Evolutionary conservation across 495 filamentous ascomycete species (phyloP), one percentile per base, ranked within the genome.

Genomic region (Aspergillus campestris): DNA sequence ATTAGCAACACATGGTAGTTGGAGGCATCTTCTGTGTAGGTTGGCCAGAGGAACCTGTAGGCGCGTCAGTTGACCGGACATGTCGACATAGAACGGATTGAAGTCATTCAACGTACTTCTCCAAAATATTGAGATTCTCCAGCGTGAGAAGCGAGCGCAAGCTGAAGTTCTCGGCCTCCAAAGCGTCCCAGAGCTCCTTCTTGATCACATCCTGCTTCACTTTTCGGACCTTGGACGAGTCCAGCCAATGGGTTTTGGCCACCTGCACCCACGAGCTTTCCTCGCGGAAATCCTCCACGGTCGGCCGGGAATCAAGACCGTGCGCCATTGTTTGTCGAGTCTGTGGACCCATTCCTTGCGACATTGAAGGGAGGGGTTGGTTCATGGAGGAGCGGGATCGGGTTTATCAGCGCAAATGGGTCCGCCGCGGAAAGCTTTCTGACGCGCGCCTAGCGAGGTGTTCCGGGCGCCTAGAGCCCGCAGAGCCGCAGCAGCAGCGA

Each of bases 1-100:
- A 95, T 81, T 41, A 97, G 67, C 27, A 96, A 75, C 43, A 94
- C 82, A 62, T 97, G 90, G 53, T 86, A 83, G 62, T 97, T 91
- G 31, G 88, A 91, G 24, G 89, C 81, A 57, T 89, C 81, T 52
- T 96, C 89, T 34, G 75, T 78, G 60, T 91, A 99, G 39, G 85
- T 84, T 15, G 91, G 92, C 92, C 94, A 99, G 18, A 99, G 78
- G 58, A 87, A 95, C 59, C 86, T 91, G 33, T 45, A 38, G 34
- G 38, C 37, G 24, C 14, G 48, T 62, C 57, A 66, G 61, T 51
- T 46, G 42, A 53, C 45, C 11, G 45, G 47, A 18, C 8, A 46
- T 24, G 11, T 27, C 29, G 29, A 36, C 24, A 11, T 40, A 27
- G 10, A 33, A 10, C 12, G 42, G 50, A 43, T 28, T 27, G 35